Percentiles rank a stretch among this genome's conserved stretches.
These are phyloP conservation scores for Dryadomyces sulphureus DNA, from an alignment of 2,329 filamentous ascomycete genomes.

Conservation along the genomic window DNA sequence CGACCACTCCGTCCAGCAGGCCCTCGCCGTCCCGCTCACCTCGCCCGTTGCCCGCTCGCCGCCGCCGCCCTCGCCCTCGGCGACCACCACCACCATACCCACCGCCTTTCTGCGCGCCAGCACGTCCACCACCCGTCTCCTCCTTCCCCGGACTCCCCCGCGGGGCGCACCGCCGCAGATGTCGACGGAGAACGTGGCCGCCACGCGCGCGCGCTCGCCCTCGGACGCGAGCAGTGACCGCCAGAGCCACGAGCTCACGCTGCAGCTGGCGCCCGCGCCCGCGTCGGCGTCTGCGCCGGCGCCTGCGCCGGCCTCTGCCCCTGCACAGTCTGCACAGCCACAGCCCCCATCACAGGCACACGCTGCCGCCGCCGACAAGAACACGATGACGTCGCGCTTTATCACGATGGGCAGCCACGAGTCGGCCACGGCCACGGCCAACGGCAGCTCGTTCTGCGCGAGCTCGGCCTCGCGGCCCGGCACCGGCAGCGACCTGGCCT, in stretches of 20 bases:
- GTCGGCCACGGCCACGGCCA: conserved; percentile 31
- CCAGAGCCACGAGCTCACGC: too few species aligned
- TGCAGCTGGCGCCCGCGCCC: too few species aligned
- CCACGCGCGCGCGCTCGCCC: conserved; percentile 15
- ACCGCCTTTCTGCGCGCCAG: not conserved
- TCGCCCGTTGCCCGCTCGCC: too few species aligned
- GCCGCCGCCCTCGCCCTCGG: not conserved
- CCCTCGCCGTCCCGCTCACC: too few species aligned
- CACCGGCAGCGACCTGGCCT: conserved; percentile 10
- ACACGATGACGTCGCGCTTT: conserved; percentile 44
- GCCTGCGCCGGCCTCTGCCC: too few species aligned
- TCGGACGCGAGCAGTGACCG: too few species aligned
- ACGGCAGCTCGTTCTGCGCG: conserved; percentile 37
- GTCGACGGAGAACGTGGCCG: conserved; percentile 34
- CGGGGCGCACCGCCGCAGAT: conserved; percentile 49
- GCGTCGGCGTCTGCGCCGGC: too few species aligned
- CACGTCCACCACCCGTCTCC: conserved; percentile 19
- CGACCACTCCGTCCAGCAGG: too few species aligned
- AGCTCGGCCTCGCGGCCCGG: conserved; percentile 14
- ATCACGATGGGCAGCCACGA: conserved; percentile 26
- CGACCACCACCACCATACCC: too few species aligned
- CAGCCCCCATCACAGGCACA: conserved; percentile 20
- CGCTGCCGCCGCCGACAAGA: conserved; percentile 26
- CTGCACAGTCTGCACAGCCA: too few species aligned
- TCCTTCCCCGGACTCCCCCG: conserved; percentile 46